Percentiles rank a stretch among this genome's conserved stretches.
These are phyloP conservation scores for Trichoderma atrobrunneum DNA, from an alignment of 2,329 filamentous ascomycete species.

Conservation along the genomic window DNA sequence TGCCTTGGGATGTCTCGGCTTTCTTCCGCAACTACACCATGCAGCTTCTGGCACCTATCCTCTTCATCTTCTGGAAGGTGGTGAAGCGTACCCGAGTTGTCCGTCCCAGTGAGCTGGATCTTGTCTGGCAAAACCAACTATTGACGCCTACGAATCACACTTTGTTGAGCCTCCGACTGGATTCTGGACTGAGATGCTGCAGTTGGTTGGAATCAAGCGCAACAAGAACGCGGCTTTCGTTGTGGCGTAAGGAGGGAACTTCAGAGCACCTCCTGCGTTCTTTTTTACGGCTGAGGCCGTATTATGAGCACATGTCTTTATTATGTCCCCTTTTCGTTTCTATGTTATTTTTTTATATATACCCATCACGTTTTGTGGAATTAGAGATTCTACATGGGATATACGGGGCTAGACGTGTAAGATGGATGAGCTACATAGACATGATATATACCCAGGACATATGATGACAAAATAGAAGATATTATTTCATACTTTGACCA, in stretches of 20 bases:
- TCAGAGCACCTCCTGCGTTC: not conserved
- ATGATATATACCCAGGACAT: slow-evolving; percentile 10
- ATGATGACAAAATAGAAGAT: not conserved
- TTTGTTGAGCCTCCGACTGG: slow-evolving; percentile 49
- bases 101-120: slow-evolving; percentile 52
- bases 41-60: slow-evolving; percentile 50
- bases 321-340: not conserved
- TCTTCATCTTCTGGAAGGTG: slow-evolving; percentile 63
- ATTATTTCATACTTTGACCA: not conserved
- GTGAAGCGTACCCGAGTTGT: slow-evolving; percentile 57
- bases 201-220: slow-evolving; percentile 41
- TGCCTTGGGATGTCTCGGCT: slow-evolving; percentile 45
- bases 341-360: not conserved
- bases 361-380: slow-evolving; percentile 2
- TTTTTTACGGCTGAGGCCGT: not conserved
- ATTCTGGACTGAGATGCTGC: slow-evolving; percentile 55
- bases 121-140: slow-evolving; percentile 59
- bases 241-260: not conserved
- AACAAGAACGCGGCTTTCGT: slow-evolving; percentile 14
- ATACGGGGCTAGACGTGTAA: not conserved
- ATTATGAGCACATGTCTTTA: not conserved
- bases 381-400: not conserved
- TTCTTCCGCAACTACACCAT: slow-evolving; percentile 58
- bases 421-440: not conserved
- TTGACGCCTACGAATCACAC: slow-evolving; percentile 56